A percentile compares a stretch with the other conserved stretches of the same genome.
phyloP scores from a whole-genome alignment of 2,329 filamentous ascomycete species.

The Talaromyces sp. region DNA sequence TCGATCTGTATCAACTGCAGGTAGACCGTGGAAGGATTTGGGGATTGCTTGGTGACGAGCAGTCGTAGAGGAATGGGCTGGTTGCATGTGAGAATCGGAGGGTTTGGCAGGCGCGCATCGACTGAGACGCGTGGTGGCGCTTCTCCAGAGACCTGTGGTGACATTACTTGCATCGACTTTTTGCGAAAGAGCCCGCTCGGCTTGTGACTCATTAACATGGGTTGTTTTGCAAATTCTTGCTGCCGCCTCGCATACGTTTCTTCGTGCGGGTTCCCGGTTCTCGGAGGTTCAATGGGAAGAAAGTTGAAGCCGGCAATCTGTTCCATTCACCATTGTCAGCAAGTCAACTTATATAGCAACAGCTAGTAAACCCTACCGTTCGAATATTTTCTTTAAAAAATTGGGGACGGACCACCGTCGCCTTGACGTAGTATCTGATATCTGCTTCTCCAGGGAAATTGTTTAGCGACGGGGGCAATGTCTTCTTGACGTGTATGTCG shows the following conservation, averaged over 20 bases:
- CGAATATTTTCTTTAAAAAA: slow-evolving; percentile 89
- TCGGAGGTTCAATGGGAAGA: slow-evolving; percentile 84
- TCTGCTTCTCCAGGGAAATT: slow-evolving; percentile 83
- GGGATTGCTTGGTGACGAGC: slow-evolving; percentile 69
- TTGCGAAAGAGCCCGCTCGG: slow-evolving; percentile 60
- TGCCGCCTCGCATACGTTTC: slow-evolving; percentile 79
- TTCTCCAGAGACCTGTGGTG: slow-evolving; percentile 25
- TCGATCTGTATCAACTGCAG: slow-evolving; percentile 76
- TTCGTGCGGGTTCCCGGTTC: slow-evolving; percentile 60
- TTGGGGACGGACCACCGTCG: slow-evolving; percentile 83
- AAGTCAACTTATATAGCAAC: not conserved
- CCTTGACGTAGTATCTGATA: slow-evolving; percentile 91
- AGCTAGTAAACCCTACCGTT: slow-evolving; percentile 23
- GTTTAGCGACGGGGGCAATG: slow-evolving; percentile 82
- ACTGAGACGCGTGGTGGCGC: slow-evolving; percentile 59
- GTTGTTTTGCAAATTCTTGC: slow-evolving; percentile 51
- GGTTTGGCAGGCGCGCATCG: slow-evolving; percentile 81
- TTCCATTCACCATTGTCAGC: slow-evolving; percentile 1
- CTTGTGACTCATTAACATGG: slow-evolving; percentile 19
- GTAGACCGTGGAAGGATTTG: slow-evolving; percentile 65
- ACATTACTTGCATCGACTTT: slow-evolving; percentile 19
- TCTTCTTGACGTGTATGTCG: slow-evolving; percentile 69
- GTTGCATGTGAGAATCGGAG: slow-evolving; percentile 84
- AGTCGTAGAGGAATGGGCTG: slow-evolving; percentile 76
- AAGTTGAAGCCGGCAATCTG: slow-evolving; percentile 67